Conservation (phyloP, 176 grass and related monocot genomes). For the Microstegium vimineum region DNA sequence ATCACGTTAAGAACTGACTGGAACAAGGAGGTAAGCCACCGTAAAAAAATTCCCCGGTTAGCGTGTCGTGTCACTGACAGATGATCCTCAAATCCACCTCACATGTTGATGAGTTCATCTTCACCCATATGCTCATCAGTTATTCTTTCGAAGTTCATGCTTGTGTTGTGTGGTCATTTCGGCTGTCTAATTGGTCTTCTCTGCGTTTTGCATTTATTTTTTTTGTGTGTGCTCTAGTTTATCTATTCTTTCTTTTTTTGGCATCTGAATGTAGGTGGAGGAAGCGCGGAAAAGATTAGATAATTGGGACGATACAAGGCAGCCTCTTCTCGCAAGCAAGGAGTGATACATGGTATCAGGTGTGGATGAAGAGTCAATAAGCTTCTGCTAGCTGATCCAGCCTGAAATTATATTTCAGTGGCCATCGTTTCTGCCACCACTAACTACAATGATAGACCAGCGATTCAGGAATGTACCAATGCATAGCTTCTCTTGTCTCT, state of each 20-base stretch:
- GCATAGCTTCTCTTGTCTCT: background rate
- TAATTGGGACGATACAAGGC: constrained; percentile 61
- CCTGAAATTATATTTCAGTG: background rate
- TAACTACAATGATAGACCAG: constrained; percentile 1
- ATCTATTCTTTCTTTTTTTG: background rate
- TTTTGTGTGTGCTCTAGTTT: background rate
- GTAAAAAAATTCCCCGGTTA: background rate
- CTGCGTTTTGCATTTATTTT: background rate
- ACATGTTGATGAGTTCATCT: background rate
- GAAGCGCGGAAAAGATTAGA: constrained; percentile 62
- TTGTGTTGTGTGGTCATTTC: background rate
- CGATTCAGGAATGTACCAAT: background rate
- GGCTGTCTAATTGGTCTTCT: background rate
- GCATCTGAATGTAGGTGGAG: constrained; percentile 41
- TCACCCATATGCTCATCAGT: background rate
- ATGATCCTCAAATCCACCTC: constrained; percentile 20
- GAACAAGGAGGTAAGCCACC: constrained; percentile 69
- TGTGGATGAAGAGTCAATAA: background rate
- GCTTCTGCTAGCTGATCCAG: background rate
- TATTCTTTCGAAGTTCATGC: background rate
- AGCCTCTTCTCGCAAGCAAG: constrained; percentile 50
- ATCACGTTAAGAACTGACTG: constrained; percentile 79
- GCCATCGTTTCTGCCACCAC: background rate
- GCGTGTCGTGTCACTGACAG: background rate
- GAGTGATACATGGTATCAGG: background rate